These are phyloP conservation scores for Aphanomyces cochlioides DNA, from an alignment of 352 stramenopile genomes.

Conservation along the genomic window DNA sequence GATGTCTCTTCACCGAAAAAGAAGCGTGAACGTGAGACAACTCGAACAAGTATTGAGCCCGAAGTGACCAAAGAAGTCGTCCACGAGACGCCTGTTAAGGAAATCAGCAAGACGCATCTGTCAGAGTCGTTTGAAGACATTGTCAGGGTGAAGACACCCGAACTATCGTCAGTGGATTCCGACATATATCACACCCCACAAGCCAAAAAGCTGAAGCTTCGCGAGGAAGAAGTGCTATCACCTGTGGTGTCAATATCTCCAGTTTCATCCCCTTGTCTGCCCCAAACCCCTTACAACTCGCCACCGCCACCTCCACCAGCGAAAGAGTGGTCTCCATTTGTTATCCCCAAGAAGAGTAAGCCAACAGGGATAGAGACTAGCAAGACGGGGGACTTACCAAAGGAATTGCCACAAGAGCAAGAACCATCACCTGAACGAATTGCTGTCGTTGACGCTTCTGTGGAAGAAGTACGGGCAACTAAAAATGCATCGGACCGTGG, in stretches of 20 bases:
- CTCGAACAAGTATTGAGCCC: constrained; percentile 35
- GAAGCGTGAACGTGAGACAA: constrained; percentile 30
- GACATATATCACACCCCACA: neutral
- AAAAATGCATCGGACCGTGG: too few species aligned
- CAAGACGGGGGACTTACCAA: too few species aligned
- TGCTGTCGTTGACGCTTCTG: too few species aligned
- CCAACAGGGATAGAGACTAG: too few species aligned
- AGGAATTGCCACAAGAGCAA: too few species aligned
- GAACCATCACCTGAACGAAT: neutral
- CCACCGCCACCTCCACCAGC: neutral
- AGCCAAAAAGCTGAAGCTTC: neutral
- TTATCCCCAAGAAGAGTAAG: constrained; percentile 24
- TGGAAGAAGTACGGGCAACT: too few species aligned
- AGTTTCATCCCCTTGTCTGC: constrained; percentile 3
- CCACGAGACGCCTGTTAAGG: constrained; percentile 4
- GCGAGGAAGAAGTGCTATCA: constrained; percentile 9
- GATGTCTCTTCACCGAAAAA: neutral
- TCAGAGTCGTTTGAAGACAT: too few species aligned
- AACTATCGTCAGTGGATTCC: too few species aligned
- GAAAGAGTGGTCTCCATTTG: constrained; percentile 20
- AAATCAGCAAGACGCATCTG: constrained; percentile 7
- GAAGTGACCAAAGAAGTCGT: constrained; percentile 29
- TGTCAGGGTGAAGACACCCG: too few species aligned
- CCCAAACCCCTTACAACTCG: constrained; percentile 12
- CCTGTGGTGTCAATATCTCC: constrained; percentile 26